Conservation (phyloP, 345 rosid genomes). For the Carallia brachiata region DNA sequence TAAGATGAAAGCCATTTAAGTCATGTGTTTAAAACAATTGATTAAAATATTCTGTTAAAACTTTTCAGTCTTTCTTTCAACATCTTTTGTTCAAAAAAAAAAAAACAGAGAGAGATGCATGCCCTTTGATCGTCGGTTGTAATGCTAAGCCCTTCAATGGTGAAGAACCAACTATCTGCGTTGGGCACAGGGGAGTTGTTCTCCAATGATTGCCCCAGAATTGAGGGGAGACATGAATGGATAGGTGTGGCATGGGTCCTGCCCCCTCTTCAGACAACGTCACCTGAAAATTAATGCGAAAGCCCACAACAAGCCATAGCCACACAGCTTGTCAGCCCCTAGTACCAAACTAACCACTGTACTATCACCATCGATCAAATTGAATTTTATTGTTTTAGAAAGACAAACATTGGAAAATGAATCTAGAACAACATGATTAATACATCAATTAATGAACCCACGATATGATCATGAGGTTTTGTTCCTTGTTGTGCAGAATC, state of each 20-base stretch:
- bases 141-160: no score
- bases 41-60: no score
- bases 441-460: background rate
- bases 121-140: no score
- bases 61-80: no score
- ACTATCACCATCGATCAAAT: background rate
- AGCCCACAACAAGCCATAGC: background rate
- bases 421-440: background rate
- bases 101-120: no score
- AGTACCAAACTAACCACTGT: background rate
- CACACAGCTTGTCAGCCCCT: background rate
- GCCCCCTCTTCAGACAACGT: background rate
- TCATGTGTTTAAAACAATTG: no score
- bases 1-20: no score
- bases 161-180: no score
- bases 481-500: background rate
- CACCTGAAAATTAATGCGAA: background rate
- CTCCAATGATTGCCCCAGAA: background rate
- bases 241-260: background rate
- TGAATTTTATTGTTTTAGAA: background rate
- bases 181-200: no score
- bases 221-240: constrained; percentile 1
- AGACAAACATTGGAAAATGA: background rate
- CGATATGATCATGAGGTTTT: background rate
- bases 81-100: no score